These are phyloP conservation scores for Claviceps quebecensis DNA, from an alignment of 2,329 filamentous ascomycete genomes.

Conservation along the genomic window DNA sequence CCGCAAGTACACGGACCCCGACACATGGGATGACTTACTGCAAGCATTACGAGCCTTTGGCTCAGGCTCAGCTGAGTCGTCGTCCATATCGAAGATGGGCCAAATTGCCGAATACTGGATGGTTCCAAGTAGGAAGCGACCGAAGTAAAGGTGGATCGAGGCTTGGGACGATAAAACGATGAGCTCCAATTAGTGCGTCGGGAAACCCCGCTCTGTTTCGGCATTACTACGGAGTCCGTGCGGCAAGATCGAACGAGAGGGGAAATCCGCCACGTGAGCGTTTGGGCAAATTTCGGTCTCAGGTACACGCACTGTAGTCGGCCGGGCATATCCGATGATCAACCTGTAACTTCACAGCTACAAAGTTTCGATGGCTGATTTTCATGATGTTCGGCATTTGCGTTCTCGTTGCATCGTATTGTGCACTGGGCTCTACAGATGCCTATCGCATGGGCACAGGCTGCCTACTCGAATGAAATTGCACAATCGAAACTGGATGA, in stretches of 20 bases:
- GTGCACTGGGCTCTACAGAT: too few species aligned
- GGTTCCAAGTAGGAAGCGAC: not conserved
- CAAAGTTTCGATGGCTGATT: too few species aligned
- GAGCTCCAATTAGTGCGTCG: not conserved
- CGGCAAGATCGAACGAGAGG: not conserved
- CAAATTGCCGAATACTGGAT: not conserved
- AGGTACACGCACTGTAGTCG: too few species aligned
- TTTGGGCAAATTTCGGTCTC: slow-evolving; percentile 5
- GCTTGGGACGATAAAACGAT: not conserved
- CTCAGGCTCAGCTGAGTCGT: slow-evolving; percentile 2
- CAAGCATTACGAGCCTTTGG: slow-evolving; percentile 3
- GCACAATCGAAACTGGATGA: too few species aligned
- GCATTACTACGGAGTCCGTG: not conserved
- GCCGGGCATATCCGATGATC: too few species aligned
- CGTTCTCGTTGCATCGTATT: too few species aligned
- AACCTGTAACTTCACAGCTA: too few species aligned
- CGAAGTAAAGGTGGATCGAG: not conserved
- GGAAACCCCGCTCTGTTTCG: not conserved
- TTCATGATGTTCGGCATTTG: too few species aligned
- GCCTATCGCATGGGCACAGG: too few species aligned
- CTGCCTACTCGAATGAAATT: too few species aligned
- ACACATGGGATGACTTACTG: not conserved
- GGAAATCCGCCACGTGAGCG: not conserved
- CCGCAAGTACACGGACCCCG: too few species aligned
- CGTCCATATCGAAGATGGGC: not conserved